A percentile compares a stretch with the other conserved stretches of the same genome.
These are phyloP conservation scores for Dactylellina drechsleri DNA, from an alignment of 2,329 filamentous ascomycete genomes.

Conservation along the genomic window DNA sequence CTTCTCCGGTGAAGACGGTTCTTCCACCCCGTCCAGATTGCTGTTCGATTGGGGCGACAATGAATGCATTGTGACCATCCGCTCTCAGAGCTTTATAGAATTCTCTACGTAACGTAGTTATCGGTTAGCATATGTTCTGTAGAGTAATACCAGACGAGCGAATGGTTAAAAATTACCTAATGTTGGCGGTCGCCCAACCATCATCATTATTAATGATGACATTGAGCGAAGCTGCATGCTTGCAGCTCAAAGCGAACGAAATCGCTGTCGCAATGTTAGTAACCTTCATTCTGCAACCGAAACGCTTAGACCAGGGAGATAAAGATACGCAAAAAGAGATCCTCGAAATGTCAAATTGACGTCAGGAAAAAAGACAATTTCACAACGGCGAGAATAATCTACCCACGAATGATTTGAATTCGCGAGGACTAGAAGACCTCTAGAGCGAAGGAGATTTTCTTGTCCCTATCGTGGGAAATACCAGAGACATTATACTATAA, in stretches of 20 bases:
- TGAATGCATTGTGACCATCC: conserved; percentile 62
- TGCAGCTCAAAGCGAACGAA: conserved; percentile 17
- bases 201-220: conserved; percentile 61
- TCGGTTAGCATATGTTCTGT: neutral
- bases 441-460: neutral
- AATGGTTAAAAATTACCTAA: conserved; percentile 56
- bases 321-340: neutral
- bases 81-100: conserved; percentile 62
- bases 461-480: neutral
- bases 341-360: neutral
- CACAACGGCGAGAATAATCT: conserved; percentile 1
- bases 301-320: neutral
- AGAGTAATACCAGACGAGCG: no score
- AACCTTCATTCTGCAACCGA: conserved; percentile 35
- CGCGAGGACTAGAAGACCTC: conserved; percentile 16
- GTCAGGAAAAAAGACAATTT: neutral
- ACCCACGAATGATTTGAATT: conserved; percentile 15
- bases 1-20: conserved; percentile 63
- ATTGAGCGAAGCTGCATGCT: conserved; percentile 23
- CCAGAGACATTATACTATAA: conserved; percentile 35
- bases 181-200: conserved; percentile 63
- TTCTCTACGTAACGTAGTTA: conserved; percentile 56
- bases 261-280: conserved; percentile 7
- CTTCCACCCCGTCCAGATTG: conserved; percentile 65
- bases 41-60: conserved; percentile 63